Evolutionary conservation across 352 stramenopile genomes (phyloP).

Genomic region (Globisporangium middletonii): DNA sequence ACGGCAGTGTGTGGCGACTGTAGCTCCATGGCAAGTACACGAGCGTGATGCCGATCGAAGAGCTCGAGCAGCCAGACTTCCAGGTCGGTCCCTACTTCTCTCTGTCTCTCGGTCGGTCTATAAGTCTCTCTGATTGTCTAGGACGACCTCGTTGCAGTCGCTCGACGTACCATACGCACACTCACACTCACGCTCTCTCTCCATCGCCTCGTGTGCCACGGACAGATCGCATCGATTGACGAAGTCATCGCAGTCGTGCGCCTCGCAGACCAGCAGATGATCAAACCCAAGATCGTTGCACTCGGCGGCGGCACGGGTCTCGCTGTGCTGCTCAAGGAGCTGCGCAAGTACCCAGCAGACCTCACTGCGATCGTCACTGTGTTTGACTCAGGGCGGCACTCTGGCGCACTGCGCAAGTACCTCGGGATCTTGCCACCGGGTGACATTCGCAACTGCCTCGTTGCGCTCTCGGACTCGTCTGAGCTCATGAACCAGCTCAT

Average conservation of each 20-base stretch:
- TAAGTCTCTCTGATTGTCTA: no score
- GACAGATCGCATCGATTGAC: slow-evolving; percentile 71
- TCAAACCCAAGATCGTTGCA: slow-evolving; percentile 81
- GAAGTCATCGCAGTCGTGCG: slow-evolving; percentile 68
- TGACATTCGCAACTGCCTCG: slow-evolving; percentile 84
- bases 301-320: slow-evolving; percentile 76
- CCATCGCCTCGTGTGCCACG: no score
- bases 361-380: slow-evolving; percentile 87
- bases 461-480: slow-evolving; percentile 77
- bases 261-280: slow-evolving; percentile 72
- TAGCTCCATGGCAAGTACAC: slow-evolving; percentile 82
- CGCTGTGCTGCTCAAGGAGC: slow-evolving; percentile 77
- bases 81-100: slow-evolving; percentile 28
- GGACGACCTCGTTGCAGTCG: no score
- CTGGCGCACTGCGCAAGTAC: slow-evolving; percentile 73
- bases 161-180: not conserved
- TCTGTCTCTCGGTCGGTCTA: no score
- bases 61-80: slow-evolving; percentile 76
- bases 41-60: slow-evolving; percentile 80
- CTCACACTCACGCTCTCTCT: no score
- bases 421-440: slow-evolving; percentile 76
- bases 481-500: slow-evolving; percentile 85
- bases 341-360: slow-evolving; percentile 78
- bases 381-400: slow-evolving; percentile 82
- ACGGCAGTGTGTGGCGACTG: not conserved